Percentiles rank a stretch among this genome's conserved stretches.
Conservation (phyloP, 371 early-diverging fungal genomes). For the Haplosporangium sp. region DNA sequence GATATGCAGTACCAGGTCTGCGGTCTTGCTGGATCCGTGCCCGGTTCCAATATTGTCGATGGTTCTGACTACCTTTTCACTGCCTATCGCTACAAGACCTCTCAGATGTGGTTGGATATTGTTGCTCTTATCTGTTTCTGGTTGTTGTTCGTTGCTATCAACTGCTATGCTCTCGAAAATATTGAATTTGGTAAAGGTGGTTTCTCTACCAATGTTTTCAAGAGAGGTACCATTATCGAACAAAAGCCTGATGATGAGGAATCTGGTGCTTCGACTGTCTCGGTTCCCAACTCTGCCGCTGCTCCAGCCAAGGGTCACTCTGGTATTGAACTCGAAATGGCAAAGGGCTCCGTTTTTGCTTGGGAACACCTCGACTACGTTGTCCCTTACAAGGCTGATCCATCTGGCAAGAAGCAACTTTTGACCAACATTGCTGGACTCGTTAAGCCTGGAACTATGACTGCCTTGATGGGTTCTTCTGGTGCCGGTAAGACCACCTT, state of each 20-base stretch:
- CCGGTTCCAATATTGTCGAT: conserved; percentile 63
- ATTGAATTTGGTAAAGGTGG: conserved; percentile 65
- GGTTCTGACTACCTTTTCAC: conserved; percentile 70
- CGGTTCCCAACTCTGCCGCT: background rate
- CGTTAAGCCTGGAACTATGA: conserved; percentile 75
- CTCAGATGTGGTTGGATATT: conserved; percentile 59
- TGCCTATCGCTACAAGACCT: conserved; percentile 57
- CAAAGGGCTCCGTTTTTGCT: conserved; percentile 57
- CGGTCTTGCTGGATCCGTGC: conserved; percentile 66
- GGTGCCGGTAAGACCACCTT: conserved; percentile 94
- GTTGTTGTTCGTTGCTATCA: conserved; percentile 58
- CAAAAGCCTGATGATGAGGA: conserved; percentile 36
- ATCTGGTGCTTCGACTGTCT: conserved; percentile 23
- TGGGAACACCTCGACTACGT: conserved; percentile 57
- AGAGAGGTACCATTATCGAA: conserved; percentile 30
- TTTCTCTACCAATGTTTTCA: conserved; percentile 63
- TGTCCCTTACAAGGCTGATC: conserved; percentile 49
- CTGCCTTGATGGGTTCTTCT: conserved; percentile 88
- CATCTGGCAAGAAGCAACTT: conserved; percentile 56
- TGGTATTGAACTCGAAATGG: conserved; percentile 29
- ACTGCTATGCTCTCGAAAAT: conserved; percentile 57
- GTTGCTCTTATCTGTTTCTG: conserved; percentile 61
- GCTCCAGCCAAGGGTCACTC: conserved; percentile 11
- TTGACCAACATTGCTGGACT: conserved; percentile 57
- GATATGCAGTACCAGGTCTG: conserved; percentile 71